These are phyloP conservation scores for Tephrocybe sp. DNA, from an alignment of 768 basidiomycete genomes.

Conservation along the genomic window DNA sequence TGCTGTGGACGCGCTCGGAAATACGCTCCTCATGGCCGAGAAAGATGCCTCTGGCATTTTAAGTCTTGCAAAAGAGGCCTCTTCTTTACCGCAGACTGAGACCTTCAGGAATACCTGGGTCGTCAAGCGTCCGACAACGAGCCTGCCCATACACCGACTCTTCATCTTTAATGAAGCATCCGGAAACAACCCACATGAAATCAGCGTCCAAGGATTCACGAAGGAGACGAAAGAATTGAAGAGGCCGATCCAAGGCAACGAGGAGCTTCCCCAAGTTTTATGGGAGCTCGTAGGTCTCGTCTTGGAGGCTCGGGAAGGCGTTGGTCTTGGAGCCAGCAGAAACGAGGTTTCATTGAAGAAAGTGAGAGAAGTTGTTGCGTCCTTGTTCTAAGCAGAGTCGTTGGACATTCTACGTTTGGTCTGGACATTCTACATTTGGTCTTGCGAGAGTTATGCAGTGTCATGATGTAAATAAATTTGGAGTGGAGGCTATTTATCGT, in stretches of 20 bases:
- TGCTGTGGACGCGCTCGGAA: slow-evolving; percentile 21
- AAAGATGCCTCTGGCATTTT: slow-evolving; percentile 28
- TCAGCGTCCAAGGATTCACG: slow-evolving; percentile 37
- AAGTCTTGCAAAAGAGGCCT: slow-evolving; percentile 19
- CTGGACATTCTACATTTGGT: too few species aligned
- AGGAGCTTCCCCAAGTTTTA: slow-evolving; percentile 25
- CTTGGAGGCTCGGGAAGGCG: slow-evolving; percentile 30
- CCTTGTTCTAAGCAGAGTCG: background rate
- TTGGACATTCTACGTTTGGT: too few species aligned
- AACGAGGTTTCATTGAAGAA: slow-evolving; percentile 26
- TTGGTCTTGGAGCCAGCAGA: slow-evolving; percentile 16
- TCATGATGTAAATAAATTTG: too few species aligned
- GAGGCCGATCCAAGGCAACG: slow-evolving; percentile 15
- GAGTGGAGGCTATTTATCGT: too few species aligned
- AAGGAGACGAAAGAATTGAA: slow-evolving; percentile 25
- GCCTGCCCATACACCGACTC: slow-evolving; percentile 34
- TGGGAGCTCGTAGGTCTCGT: slow-evolving; percentile 31
- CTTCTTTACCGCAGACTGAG: slow-evolving; percentile 24
- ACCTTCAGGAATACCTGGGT: slow-evolving; percentile 36
- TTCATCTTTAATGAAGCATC: slow-evolving; percentile 18
- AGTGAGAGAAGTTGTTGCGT: slow-evolving; percentile 24
- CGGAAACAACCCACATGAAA: slow-evolving; percentile 23
- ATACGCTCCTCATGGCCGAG: slow-evolving; percentile 21
- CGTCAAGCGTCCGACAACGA: slow-evolving; percentile 29
- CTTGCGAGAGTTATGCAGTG: too few species aligned